Percentiles rank a stretch among this genome's conserved stretches.
Conservation (phyloP, 495 filamentous ascomycete genomes). For the Aspergillus olivimuriae region DNA sequence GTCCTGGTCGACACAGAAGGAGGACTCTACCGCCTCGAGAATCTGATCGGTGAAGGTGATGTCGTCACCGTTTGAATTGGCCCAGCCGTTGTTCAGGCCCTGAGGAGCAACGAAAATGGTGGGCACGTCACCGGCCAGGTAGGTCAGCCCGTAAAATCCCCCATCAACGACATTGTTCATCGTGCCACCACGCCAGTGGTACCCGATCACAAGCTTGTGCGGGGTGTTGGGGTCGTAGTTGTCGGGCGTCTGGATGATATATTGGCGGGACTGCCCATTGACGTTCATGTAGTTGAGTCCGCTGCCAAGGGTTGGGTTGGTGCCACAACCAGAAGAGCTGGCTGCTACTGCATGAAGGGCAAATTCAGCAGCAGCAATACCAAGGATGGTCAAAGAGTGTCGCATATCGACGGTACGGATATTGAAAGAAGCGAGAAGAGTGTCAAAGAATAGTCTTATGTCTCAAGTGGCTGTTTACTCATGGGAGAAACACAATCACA, state of each 20-base stretch:
- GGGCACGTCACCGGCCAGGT: constrained; percentile 23
- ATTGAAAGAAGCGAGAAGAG: background rate
- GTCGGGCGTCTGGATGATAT: constrained; percentile 29
- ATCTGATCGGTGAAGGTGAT: constrained; percentile 35
- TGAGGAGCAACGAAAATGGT: constrained; percentile 38
- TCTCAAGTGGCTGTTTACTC: too few relatives aligned
- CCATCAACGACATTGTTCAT: constrained; percentile 27
- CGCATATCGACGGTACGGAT: background rate
- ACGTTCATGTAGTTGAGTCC: background rate
- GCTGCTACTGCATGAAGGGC: background rate
- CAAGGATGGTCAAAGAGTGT: background rate
- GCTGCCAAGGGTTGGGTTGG: background rate
- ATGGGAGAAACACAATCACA: background rate
- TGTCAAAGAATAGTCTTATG: background rate
- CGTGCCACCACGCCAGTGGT: constrained; percentile 35
- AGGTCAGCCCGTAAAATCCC: constrained; percentile 32
- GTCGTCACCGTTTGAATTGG: constrained; percentile 36
- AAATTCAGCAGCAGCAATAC: background rate
- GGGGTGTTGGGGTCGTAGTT: constrained; percentile 33
- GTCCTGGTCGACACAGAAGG: constrained; percentile 38
- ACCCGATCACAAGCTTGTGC: constrained; percentile 35
- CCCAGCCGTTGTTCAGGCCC: constrained; percentile 38
- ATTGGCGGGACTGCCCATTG: constrained; percentile 14
- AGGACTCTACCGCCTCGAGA: constrained; percentile 28
- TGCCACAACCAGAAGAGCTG: background rate